phyloP scores from a whole-genome alignment of 2,329 filamentous ascomycete genomes.

The Berkeleyomyces basicola region DNA sequence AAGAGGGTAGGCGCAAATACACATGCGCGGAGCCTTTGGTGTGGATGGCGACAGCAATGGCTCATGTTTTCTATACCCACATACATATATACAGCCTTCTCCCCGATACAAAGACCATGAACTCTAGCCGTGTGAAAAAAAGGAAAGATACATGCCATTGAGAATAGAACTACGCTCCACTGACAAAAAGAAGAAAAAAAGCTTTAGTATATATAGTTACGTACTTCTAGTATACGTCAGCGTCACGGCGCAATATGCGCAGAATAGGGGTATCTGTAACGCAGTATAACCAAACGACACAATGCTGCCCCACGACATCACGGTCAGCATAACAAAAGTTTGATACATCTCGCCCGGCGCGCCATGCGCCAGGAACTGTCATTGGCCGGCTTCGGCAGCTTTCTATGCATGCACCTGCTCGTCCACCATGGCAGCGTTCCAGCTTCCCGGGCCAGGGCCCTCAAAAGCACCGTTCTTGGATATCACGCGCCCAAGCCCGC shows the following conservation, averaged over 20 bases:
- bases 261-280: not conserved
- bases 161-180: not conserved
- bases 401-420: conserved; percentile 18
- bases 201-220: not conserved
- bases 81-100: not conserved
- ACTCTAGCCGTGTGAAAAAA: not conserved
- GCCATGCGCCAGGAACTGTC: not conserved
- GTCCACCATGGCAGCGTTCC: conserved; percentile 27
- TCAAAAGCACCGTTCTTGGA: conserved; percentile 64
- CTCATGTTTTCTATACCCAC: not conserved
- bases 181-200: not conserved
- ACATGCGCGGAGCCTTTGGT: not conserved
- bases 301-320: not conserved
- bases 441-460: conserved; percentile 33
- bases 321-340: not conserved
- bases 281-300: not conserved
- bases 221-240: not conserved
- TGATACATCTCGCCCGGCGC: not conserved
- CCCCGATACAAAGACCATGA: not conserved
- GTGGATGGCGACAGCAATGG: not conserved
- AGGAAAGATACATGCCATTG: too few species aligned
- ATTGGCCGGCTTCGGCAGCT: conserved; percentile 9
- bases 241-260: not conserved
- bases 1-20: not conserved
- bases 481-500: conserved; percentile 66